Evolutionary conservation across 805 yeast genomes (phyloP), one percentile per base, ranked within the genome.

Genomic region (Candida golubevii): DNA sequence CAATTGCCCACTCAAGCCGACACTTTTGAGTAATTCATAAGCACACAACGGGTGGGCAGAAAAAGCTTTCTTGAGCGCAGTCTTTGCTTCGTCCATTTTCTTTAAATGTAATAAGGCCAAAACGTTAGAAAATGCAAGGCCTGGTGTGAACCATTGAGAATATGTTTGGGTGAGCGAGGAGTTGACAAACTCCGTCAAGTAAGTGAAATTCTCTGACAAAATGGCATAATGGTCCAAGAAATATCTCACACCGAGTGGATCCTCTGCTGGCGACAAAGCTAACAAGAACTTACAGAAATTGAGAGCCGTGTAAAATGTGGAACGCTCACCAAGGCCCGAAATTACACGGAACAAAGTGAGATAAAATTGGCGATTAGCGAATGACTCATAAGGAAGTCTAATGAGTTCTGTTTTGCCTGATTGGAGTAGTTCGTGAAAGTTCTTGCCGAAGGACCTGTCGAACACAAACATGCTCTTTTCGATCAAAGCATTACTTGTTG

Each of bases 191-290:
- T 79, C 76, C 10, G 81, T 69, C 52, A 88, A 58, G 61, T 79
- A 88, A 46, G 78, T 69, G 56, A 74, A 79, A 48, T 87, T 87
- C 29, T 75, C 81, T 32, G 86, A 71, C 63, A 79, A 66, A 3
- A 86, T 66, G 3, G 91, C 82, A 57, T 85, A 88, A 57, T 77
- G 82, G 59, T 89, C 96, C 53, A 89, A 80, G 60, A 88, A 85
- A 57, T 83, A 83, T 50, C 95, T 74, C 10, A 84, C 88, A 18
- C 96, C 96, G 41, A 83, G 67, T 1, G 96, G 96, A 66, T 89
- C 96, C 45, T 83, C 86, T 2, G 80, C 74, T 1, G 95, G 96
- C 31, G 79, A 71, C 28, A 89, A 65, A 2, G 89, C 78, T 49
- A 85, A 68, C 39, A 88, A 67, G 6, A 83, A 69, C 59, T 86